phyloP scores from a whole-genome alignment of 1,284 basidiomycete species.

The Trichosporon inkin region DNA sequence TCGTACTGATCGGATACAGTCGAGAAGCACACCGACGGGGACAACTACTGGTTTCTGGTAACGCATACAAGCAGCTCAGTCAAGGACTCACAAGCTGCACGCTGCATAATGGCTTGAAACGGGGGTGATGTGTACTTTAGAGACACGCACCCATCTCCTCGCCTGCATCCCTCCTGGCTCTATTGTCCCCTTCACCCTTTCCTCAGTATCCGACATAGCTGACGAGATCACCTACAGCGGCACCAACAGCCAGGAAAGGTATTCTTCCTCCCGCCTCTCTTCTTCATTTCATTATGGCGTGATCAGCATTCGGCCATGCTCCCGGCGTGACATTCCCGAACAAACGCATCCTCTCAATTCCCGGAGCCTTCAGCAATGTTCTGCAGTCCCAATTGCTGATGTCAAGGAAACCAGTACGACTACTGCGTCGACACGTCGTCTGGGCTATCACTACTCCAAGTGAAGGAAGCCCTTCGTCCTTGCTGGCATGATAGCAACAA shows the following conservation, averaged over 20 bases:
- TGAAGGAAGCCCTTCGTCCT: constrained; percentile 38
- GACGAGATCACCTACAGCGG: constrained; percentile 52
- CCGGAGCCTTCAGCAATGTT: neutral
- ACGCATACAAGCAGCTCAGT: too few species aligned
- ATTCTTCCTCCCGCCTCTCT: constrained; percentile 15
- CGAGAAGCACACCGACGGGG: too few species aligned
- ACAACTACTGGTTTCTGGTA: too few species aligned
- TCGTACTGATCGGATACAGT: neutral
- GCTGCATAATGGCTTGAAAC: too few species aligned
- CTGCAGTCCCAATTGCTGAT: neutral
- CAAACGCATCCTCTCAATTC: neutral
- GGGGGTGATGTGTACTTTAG: too few species aligned
- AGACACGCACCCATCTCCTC: too few species aligned
- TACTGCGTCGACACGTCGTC: constrained; percentile 51
- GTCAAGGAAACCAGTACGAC: constrained; percentile 60
- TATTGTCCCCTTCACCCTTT: neutral
- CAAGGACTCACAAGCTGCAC: too few species aligned
- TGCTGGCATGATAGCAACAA: constrained; percentile 32
- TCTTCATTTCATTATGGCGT: neutral
- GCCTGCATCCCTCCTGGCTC: neutral
- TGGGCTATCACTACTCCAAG: constrained; percentile 61
- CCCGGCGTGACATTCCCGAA: too few species aligned
- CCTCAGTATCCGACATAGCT: constrained; percentile 4
- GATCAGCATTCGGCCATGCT: too few species aligned
- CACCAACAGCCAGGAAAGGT: constrained; percentile 55